Base-by-base conservation (phyloP, 176 grass and related monocot genomes). In the Avena sativa region DNA sequence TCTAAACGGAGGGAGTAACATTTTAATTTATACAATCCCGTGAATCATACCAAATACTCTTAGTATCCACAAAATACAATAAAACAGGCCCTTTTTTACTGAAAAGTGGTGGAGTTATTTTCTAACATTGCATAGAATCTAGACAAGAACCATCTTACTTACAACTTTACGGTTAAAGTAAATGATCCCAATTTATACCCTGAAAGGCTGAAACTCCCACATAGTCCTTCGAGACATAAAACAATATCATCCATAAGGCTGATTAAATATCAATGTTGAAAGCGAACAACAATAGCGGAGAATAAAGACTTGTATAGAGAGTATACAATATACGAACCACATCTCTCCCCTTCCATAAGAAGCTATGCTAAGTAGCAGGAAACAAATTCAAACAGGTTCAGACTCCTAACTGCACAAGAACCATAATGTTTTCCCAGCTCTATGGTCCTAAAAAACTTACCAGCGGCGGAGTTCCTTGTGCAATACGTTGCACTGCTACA, bases 401-500 rank as follows among this genome's bases (percentile, higher is more conserved):
- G n/a, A 78, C 50, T 82, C 76, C 19, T 81, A 75, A 85, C 56
- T 30, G 28, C 57, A 80, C 2, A 60, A 57, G 48, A 88, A 85
- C 84, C 12, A 25, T 77, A 26, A 13, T 81, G 23, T 40, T 36
- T 74, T 70, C 38, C 60, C 47, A 81, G 50, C 21, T 70, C 50
- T 76, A 69, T 71, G 71, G 68, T 46, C 43, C 10, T 8, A 85
- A 61, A 70, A 52, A 76, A 86, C 96, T 84, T 91, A 98, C 97
- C 88, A 98, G 77, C 68, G 97, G 94, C 7, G 97, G 97, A 63
- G 94, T 94, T 88, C 97, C 93, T 91, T 98, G 92, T 8, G 97
- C 92, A 84, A 98, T 96, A 59, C 66, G 88, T 80, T 94, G 97
- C 76, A 98, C 97, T 69, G 97, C 93, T 64, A 91, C 75, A 86